These are phyloP conservation scores for Rhizophora mangle DNA, from an alignment of 345 rosid species.

Conservation along the genomic window DNA sequence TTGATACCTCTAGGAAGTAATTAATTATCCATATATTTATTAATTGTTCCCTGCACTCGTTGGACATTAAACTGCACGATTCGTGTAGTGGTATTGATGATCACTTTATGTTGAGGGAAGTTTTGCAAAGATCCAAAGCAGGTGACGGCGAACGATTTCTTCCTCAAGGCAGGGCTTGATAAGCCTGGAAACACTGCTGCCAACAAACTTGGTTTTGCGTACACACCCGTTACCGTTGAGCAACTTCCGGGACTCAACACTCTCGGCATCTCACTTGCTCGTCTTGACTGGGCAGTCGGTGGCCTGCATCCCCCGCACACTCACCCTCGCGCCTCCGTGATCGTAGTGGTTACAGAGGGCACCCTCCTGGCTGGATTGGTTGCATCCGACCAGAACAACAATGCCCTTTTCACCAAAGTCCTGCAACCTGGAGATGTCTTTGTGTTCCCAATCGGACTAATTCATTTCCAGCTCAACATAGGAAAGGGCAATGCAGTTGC, in stretches of 20 bases:
- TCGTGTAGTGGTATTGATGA: not conserved
- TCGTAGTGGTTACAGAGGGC: not conserved
- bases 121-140: constrained; percentile 14
- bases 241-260: constrained; percentile 12
- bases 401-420: too few species aligned
- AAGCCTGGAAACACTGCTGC: not conserved
- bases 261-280: constrained; percentile 1
- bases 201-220: not conserved
- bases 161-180: not conserved
- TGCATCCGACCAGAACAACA: too few species aligned
- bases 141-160: constrained; percentile 1
- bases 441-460: too few species aligned
- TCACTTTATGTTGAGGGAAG: not conserved
- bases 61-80: not conserved
- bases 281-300: not conserved
- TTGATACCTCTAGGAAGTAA: not conserved
- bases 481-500: too few species aligned
- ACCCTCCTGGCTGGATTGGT: too few species aligned
- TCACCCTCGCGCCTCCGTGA: constrained; percentile 4
- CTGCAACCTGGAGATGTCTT: too few species aligned
- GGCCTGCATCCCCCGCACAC: not conserved
- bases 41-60: too few species aligned
- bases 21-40: too few species aligned
- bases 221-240: not conserved
- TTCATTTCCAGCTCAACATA: too few species aligned